Percentiles rank a stretch among this genome's conserved stretches.
Evolutionary conservation across 2,329 filamentous ascomycete genomes (phyloP).

Genomic region (Monilinia polystroma): DNA sequence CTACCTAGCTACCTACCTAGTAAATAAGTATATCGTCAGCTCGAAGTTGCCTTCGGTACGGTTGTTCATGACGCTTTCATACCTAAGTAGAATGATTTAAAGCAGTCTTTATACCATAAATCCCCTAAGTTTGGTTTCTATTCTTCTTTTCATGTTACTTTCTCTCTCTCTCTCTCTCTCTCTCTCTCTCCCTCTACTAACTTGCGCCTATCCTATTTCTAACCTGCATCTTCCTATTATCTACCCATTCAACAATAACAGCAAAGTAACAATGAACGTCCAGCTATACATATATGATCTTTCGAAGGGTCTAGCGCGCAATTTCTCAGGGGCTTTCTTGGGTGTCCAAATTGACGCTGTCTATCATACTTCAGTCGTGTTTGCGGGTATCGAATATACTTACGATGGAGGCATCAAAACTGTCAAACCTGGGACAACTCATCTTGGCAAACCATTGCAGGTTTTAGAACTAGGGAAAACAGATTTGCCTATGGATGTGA

Average conservation of each 20-base stretch:
- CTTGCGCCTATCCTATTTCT: slow-evolving; percentile 1
- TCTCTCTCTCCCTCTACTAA: slow-evolving; percentile 4
- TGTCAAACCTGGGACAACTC: slow-evolving; percentile 76
- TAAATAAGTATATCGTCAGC: slow-evolving; percentile 4
- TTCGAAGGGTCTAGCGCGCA: slow-evolving; percentile 57
- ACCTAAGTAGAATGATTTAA: not conserved
- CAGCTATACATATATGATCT: slow-evolving; percentile 78
- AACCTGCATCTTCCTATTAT: not conserved
- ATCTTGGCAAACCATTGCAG: slow-evolving; percentile 82
- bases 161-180: slow-evolving; percentile 12
- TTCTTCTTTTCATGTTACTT: slow-evolving; percentile 14
- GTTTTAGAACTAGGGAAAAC: slow-evolving; percentile 73
- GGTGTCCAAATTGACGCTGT: slow-evolving; percentile 82
- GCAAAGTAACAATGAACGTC: slow-evolving; percentile 61
- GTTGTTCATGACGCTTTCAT: not conserved
- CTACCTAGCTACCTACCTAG: too few relatives aligned
- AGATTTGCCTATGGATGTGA: slow-evolving; percentile 73
- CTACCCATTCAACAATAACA: slow-evolving; percentile 8
- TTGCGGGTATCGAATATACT: slow-evolving; percentile 83
- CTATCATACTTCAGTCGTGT: slow-evolving; percentile 89
- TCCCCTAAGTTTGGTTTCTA: slow-evolving; percentile 8
- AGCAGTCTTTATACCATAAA: not conserved
- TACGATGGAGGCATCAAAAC: slow-evolving; percentile 86
- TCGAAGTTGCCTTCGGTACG: slow-evolving; percentile 18
- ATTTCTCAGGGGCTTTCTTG: slow-evolving; percentile 51